phyloP scores from a whole-genome alignment of 306 rosid species.

The Fagus sylvatica region DNA sequence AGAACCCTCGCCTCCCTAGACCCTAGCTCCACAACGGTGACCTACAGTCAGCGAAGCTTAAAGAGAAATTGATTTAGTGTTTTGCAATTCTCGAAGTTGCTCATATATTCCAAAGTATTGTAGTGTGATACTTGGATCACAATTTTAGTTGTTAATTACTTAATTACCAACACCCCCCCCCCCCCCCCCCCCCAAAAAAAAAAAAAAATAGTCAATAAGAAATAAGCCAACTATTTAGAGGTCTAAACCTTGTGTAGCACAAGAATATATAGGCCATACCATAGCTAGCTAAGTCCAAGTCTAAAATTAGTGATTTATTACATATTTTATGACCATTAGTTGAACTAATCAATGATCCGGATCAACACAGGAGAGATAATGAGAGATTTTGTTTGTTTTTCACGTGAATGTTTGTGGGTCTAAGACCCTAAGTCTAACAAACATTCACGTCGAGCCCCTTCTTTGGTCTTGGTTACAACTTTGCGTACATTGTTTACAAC shows the following conservation, averaged over 20 bases:
- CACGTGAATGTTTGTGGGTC: constrained; percentile 53
- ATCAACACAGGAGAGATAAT: constrained; percentile 16
- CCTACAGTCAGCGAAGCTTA: too few relatives aligned
- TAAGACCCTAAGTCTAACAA: constrained; percentile 9
- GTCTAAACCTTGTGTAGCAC: background rate
- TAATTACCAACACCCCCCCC: too few relatives aligned
- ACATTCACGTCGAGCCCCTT: constrained; percentile 33
- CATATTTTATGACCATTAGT: constrained; percentile 5
- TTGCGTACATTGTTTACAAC: too few relatives aligned
- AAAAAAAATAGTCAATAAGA: background rate
- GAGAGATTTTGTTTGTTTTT: constrained; percentile 25
- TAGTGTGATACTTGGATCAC: too few relatives aligned
- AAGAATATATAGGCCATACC: background rate
- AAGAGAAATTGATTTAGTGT: too few relatives aligned
- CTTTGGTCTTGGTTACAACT: background rate
- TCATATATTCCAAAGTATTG: too few relatives aligned
- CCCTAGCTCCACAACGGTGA: too few relatives aligned
- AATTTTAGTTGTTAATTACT: too few relatives aligned
- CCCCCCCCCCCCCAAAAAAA: too few relatives aligned
- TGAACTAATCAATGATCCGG: constrained; percentile 27
- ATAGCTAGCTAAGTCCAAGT: background rate
- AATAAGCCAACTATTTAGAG: background rate
- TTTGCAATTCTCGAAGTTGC: too few relatives aligned
- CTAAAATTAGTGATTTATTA: background rate
- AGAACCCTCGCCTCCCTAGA: too few relatives aligned